These are phyloP conservation scores for Arachis hypogaea DNA, from an alignment of 306 rosid species.

Conservation along the genomic window DNA sequence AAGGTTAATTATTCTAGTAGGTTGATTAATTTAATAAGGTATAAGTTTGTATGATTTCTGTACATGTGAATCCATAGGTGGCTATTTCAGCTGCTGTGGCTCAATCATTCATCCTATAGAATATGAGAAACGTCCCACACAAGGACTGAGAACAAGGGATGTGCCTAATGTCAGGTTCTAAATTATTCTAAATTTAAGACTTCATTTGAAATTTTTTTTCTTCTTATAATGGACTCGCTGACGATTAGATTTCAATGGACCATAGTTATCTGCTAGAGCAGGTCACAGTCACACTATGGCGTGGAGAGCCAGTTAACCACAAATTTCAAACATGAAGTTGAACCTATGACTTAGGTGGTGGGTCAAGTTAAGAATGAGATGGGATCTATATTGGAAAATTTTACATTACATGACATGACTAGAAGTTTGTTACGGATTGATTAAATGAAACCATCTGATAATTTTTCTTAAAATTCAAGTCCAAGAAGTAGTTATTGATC, in stretches of 20 bases:
- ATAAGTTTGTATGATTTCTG: slow-evolving; percentile 37
- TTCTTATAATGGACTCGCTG: neutral
- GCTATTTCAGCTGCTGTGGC: slow-evolving; percentile 25
- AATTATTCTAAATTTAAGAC: neutral
- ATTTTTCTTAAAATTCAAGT: neutral
- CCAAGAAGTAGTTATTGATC: slow-evolving; percentile 7
- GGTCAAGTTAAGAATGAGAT: slow-evolving; percentile 21
- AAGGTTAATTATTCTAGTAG: slow-evolving; percentile 21
- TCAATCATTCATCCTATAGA: slow-evolving; percentile 26
- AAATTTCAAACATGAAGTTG: slow-evolving; percentile 14
- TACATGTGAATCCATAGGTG: slow-evolving; percentile 12
- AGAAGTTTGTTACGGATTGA: slow-evolving; percentile 7
- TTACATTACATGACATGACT: neutral
- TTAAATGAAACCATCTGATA: neutral
- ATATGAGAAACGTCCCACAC: slow-evolving; percentile 37
- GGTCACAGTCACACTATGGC: slow-evolving; percentile 25
- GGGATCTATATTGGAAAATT: neutral
- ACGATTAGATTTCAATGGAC: slow-evolving; percentile 23
- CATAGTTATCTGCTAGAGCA: slow-evolving; percentile 18
- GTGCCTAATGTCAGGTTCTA: slow-evolving; percentile 29
- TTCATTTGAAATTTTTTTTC: too few species aligned
- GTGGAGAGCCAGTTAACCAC: slow-evolving; percentile 21
- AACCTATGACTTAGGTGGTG: neutral
- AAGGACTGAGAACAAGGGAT: slow-evolving; percentile 33
- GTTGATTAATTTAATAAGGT: slow-evolving; percentile 36